Evolutionary conservation across 2,329 filamentous ascomycete species (phyloP).

Genomic region (Hansfordia pulvinata): DNA sequence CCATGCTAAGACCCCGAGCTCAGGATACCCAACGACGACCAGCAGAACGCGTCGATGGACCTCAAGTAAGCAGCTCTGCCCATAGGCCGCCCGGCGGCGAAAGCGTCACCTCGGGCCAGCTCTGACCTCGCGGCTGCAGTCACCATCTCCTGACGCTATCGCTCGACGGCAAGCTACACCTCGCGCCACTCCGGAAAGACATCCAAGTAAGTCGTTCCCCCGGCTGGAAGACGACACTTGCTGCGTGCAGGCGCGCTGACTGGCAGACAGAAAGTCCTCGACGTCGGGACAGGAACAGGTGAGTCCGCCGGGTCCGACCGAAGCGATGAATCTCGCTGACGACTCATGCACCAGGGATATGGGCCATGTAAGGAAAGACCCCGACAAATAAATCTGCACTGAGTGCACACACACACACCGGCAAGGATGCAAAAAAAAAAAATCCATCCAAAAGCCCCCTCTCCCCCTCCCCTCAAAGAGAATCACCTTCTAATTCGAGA

Average conservation of each 20-base stretch:
- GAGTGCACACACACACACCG: no score
- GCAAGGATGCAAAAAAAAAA: no score
- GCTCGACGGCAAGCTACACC: constrained; percentile 16
- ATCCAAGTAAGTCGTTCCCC: constrained; percentile 11
- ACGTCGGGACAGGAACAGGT: constrained; percentile 22
- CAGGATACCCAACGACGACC: constrained; percentile 13
- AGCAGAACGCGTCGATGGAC: constrained; percentile 11
- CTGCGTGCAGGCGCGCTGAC: constrained; percentile 1
- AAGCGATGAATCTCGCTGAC: background rate
- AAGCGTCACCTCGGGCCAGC: background rate
- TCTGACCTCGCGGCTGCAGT: constrained; percentile 4
- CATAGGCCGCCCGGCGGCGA: no score
- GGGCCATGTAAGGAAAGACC: constrained; percentile 16
- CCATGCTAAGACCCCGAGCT: no score
- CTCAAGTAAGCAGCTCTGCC: constrained; percentile 10
- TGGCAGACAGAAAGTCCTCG: constrained; percentile 14
- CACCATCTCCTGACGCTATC: constrained; percentile 14
- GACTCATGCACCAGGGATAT: constrained; percentile 13
- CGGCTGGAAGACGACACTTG: background rate
- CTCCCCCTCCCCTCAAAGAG: constrained; percentile 1
- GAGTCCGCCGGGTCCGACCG: constrained; percentile 2
- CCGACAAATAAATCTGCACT: no score
- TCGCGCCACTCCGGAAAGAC: constrained; percentile 18
- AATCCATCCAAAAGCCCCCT: background rate
- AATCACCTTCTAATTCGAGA: background rate